These are phyloP conservation scores for Endocladia muricata DNA, from an alignment of 31 red algal species.

Conservation along the genomic window DNA sequence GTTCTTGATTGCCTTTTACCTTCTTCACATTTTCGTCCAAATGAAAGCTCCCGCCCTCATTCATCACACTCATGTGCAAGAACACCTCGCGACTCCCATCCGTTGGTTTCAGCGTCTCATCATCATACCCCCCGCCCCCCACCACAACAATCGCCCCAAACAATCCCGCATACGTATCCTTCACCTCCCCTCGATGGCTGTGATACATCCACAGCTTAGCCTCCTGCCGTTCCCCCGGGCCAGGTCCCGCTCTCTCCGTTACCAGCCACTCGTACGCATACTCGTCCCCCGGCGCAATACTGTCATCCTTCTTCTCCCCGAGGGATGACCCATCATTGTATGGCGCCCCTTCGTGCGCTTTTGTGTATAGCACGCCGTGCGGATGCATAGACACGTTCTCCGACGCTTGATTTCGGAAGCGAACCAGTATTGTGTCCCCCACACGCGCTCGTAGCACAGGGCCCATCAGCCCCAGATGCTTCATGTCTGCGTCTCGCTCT, in stretches of 20 bases:
- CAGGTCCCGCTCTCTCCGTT: slow-evolving; percentile 30
- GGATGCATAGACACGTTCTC: slow-evolving; percentile 25
- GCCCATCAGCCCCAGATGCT: slow-evolving; percentile 34
- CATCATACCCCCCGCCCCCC: slow-evolving; percentile 7
- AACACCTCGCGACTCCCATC: slow-evolving; percentile 24
- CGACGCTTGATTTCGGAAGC: slow-evolving; percentile 31
- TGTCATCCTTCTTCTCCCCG: slow-evolving; percentile 18
- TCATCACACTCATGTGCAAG: slow-evolving; percentile 35
- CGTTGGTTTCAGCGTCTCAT: slow-evolving; percentile 15
- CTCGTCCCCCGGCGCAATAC: not conserved
- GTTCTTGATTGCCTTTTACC: not conserved
- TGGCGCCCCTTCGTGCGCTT: slow-evolving; percentile 35
- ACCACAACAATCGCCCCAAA: slow-evolving; percentile 29
- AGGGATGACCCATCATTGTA: slow-evolving; percentile 30
- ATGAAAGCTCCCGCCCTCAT: slow-evolving; percentile 34
- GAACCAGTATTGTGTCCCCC: slow-evolving; percentile 16
- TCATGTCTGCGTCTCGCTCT: not conserved
- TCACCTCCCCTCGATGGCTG: slow-evolving; percentile 25
- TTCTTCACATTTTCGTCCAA: slow-evolving; percentile 10
- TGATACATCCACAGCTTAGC: slow-evolving; percentile 53
- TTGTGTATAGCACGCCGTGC: slow-evolving; percentile 50
- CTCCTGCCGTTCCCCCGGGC: slow-evolving; percentile 21
- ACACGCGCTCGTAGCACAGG: slow-evolving; percentile 44
- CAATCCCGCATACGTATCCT: slow-evolving; percentile 43
- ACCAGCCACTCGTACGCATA: slow-evolving; percentile 35